Base-by-base conservation (phyloP, 495 filamentous ascomycete genomes). In the Chaetomium cochliodes region DNA sequence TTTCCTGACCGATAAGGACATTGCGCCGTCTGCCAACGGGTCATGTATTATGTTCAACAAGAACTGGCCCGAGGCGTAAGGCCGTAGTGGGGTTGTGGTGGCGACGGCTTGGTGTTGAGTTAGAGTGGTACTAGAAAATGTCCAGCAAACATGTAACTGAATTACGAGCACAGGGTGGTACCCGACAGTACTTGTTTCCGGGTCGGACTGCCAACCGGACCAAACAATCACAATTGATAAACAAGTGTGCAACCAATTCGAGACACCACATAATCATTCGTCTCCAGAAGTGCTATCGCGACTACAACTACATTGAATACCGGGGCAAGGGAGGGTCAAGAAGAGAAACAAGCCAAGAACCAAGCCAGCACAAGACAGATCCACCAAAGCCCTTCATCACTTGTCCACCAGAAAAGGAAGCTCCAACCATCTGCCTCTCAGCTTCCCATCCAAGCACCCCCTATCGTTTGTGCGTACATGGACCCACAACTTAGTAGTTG, bases 21-120 rank as follows among this genome's bases (percentile, higher is more conserved):
- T 80, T 58, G 74, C 76, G 16, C 57, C 70, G 2, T 69, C 65
- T 20, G 65, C 73, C 2, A 81, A 77, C 61, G 78, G 78, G 22
- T 72, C 76, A 15, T 70, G 72, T 57, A 69, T 77, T n/a, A 58
- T 66, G 9, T 77, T 80, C 16, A 78, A 76, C 52, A 69, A 67
- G 54, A 80, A 80, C 65, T 75, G 66, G 67, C 79, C 79, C n/a
- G 64, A 66, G 47, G 74, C 70, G 26, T 80, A 66, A 66, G 41
- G 6, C 0, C n/a, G 53, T 5, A 33, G 52, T 15, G 30, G 30
- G 12, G 54, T n/a, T 7, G 25, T 53, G 7, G 33, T 55, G 51
- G 25, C 26, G 23, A 20, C 2, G 5, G 6, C 25, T 23, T 25
- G 20, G 33, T 5, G n/a, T 8, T 16, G 18, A 56, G 5, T 39